These are phyloP conservation scores for Pelargonium nanum DNA, from an alignment of 345 rosid genomes.

Conservation along the genomic window DNA sequence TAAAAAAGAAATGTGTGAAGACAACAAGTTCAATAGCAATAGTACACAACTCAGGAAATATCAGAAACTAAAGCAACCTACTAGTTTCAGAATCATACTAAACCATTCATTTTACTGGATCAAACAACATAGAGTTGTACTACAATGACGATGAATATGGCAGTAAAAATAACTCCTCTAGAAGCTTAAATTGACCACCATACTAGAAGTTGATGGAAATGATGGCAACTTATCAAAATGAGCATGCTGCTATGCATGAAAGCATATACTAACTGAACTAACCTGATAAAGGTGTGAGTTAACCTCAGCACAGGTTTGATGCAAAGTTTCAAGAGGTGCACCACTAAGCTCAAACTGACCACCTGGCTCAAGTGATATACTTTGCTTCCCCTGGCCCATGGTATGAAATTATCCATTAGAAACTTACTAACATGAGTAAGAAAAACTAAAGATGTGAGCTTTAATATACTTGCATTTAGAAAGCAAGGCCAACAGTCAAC, in stretches of 20 bases:
- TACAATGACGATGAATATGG: background rate
- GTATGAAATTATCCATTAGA: background rate
- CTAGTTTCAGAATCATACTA: background rate
- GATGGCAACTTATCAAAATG: background rate
- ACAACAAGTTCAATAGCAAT: background rate
- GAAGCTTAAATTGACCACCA: background rate
- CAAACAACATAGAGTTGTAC: background rate
- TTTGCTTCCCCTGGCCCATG: slow-evolving; percentile 78
- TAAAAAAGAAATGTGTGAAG: slow-evolving; percentile 1
- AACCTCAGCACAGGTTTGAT: slow-evolving; percentile 98
- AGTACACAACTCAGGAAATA: background rate
- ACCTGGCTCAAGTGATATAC: slow-evolving; percentile 97
- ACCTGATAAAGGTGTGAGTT: slow-evolving; percentile 99
- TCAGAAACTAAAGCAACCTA: background rate
- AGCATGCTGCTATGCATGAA: background rate
- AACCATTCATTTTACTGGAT: background rate
- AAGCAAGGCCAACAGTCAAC: background rate
- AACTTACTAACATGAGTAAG: background rate
- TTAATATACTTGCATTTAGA: background rate
- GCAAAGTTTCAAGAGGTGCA: slow-evolving; percentile 98
- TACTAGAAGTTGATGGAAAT: no score
- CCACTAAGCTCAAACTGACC: slow-evolving; percentile 99
- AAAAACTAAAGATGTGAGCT: background rate
- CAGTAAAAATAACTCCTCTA: background rate
- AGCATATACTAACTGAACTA: slow-evolving; percentile 8